A percentile compares a stretch with the other conserved stretches of the same genome.
Evolutionary conservation across 2,329 filamentous ascomycete genomes (phyloP).

Genomic region (Xylariomycetidae sp.): DNA sequence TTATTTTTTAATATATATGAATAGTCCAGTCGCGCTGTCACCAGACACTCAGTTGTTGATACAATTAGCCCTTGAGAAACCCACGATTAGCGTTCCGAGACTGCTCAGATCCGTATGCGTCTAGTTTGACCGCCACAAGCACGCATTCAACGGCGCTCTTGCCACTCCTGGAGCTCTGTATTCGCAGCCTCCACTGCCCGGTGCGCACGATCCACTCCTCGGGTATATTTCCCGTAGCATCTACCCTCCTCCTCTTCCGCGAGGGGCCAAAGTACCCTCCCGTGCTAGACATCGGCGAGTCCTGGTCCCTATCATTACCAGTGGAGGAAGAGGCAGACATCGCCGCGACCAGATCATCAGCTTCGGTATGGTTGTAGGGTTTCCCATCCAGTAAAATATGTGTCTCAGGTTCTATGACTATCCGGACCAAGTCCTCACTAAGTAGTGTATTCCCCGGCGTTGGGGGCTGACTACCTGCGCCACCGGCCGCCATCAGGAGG

Average conservation of each 20-base stretch:
- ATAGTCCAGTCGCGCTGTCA: no score
- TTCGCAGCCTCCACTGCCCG: conserved; percentile 67
- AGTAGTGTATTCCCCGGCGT: conserved; percentile 66
- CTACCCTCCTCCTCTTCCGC: conserved; percentile 42
- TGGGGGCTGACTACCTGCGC: conserved; percentile 54
- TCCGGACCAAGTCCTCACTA: conserved; percentile 64
- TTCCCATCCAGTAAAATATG: conserved; percentile 56
- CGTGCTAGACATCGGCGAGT: conserved; percentile 27
- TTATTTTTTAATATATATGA: no score
- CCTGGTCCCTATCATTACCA: conserved; percentile 25
- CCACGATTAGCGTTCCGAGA: conserved; percentile 59
- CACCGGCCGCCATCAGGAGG: conserved; percentile 62
- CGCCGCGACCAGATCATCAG: conserved; percentile 20
- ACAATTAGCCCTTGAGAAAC: conserved; percentile 48
- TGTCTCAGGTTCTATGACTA: conserved; percentile 57
- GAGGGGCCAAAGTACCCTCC: conserved; percentile 29
- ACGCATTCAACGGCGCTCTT: conserved; percentile 63
- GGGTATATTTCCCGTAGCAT: conserved; percentile 25
- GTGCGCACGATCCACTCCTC: conserved; percentile 60
- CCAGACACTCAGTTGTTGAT: neutral
- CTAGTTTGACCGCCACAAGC: conserved; percentile 70
- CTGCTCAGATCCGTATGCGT: conserved; percentile 63
- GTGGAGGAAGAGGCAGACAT: conserved; percentile 29
- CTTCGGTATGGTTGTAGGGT: conserved; percentile 31
- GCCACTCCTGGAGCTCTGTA: conserved; percentile 49